These are phyloP conservation scores for Saccharomyces pastorianus DNA, from an alignment of 1,139 yeast genomes.

Conservation along the genomic window DNA sequence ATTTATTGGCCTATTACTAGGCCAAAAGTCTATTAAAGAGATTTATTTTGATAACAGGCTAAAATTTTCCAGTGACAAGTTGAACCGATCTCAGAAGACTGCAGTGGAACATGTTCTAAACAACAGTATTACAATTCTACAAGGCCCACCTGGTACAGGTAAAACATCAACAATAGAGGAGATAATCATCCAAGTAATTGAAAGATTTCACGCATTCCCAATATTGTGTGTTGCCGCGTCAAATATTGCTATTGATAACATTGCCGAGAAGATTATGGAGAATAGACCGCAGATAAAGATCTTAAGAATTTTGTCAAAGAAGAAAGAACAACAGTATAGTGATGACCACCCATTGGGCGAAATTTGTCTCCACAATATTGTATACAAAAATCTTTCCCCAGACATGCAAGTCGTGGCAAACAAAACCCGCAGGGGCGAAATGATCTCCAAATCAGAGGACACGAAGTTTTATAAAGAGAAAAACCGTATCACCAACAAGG, in stretches of 20 bases:
- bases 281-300: constrained; percentile 41
- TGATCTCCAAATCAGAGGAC: constrained; percentile 39
- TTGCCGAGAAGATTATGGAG: constrained; percentile 56
- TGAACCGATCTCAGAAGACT: constrained; percentile 58
- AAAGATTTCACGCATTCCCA: constrained; percentile 50
- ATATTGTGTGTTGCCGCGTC: constrained; percentile 70
- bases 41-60: constrained; percentile 49
- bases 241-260: constrained; percentile 67
- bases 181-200: constrained; percentile 53
- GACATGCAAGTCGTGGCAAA: constrained; percentile 37
- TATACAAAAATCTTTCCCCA: constrained; percentile 43
- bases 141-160: constrained; percentile 68
- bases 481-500: constrained; percentile 40
- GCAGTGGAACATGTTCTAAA: constrained; percentile 64
- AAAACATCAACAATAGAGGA: constrained; percentile 60
- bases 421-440: constrained; percentile 38
- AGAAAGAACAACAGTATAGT: constrained; percentile 55
- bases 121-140: constrained; percentile 55
- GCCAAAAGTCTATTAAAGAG: constrained; percentile 53
- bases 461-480: constrained; percentile 42
- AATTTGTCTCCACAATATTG: constrained; percentile 57
- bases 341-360: constrained; percentile 47
- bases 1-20: constrained; percentile 51
- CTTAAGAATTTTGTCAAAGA: constrained; percentile 51
- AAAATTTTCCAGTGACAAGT: constrained; percentile 39